These are phyloP conservation scores for Sechiopsis laciniata DNA, from an alignment of 306 rosid genomes.

Conservation along the genomic window DNA sequence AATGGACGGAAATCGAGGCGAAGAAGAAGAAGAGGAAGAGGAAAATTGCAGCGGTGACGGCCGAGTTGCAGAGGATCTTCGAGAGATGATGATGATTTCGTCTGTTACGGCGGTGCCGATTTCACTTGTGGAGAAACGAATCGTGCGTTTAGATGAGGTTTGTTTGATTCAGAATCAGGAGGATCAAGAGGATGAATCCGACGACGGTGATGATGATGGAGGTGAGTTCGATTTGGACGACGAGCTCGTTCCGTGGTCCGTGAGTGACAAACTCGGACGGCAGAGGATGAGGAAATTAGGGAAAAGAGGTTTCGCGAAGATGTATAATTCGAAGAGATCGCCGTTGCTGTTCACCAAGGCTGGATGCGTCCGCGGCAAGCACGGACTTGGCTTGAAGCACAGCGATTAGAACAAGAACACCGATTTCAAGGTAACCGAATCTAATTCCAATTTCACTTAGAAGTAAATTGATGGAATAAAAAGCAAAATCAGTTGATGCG, in stretches of 20 bases:
- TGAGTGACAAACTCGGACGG: conserved; percentile 50
- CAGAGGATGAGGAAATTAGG: conserved; percentile 91
- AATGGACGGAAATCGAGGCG: not conserved
- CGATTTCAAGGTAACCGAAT: not conserved
- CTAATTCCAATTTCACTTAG: not conserved
- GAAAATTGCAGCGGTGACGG: not conserved
- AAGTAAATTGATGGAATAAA: conserved; percentile 9
- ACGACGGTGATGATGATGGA: conserved; percentile 28
- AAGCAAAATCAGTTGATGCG: not conserved
- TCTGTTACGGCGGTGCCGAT: conserved; percentile 23
- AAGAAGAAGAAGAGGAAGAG: not conserved
- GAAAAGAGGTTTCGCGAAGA: conserved; percentile 64
- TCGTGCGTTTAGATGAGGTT: not conserved
- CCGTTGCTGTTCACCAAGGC: conserved; percentile 52
- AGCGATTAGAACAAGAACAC: conserved; percentile 25
- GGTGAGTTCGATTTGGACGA: conserved; percentile 53
- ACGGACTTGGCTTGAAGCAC: conserved; percentile 81
- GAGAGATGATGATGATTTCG: conserved; percentile 15
- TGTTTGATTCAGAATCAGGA: conserved; percentile 6
- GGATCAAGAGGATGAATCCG: conserved; percentile 12
- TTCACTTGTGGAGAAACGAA: conserved; percentile 16
- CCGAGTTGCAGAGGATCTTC: conserved; percentile 31
- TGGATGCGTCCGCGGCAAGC: conserved; percentile 87
- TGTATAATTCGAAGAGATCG: conserved; percentile 50
- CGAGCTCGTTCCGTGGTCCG: conserved; percentile 83